Percentiles rank a stretch among this genome's conserved stretches.
Evolutionary conservation across 2,329 filamentous ascomycete genomes (phyloP).

Genomic region (Fusarium nygamai): DNA sequence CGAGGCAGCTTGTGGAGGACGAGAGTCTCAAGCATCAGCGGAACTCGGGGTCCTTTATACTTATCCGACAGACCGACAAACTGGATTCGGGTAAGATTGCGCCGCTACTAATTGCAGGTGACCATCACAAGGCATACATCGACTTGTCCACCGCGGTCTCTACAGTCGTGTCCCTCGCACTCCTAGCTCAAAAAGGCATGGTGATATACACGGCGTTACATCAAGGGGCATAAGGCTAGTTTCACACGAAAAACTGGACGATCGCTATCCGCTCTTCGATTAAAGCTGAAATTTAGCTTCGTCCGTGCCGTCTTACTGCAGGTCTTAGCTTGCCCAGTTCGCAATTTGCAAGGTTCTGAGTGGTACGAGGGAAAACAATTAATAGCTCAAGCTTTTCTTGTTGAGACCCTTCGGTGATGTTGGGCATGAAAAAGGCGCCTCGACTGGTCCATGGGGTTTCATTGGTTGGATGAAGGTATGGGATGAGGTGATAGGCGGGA

Average conservation of each 20-base stretch:
- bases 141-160: rapidly evolving
- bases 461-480: not conserved
- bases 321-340: not conserved
- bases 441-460: rapidly evolving
- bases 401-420: not conserved
- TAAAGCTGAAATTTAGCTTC: not conserved
- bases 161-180: not conserved
- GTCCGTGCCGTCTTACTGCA: not conserved
- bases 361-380: not conserved
- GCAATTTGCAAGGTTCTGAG: rapidly evolving
- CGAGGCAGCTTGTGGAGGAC: not conserved
- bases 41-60: not conserved
- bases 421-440: too few species aligned
- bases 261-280: rapidly evolving
- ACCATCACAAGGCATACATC: rapidly evolving
- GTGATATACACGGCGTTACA: not conserved
- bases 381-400: not conserved
- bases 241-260: rapidly evolving
- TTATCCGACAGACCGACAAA: not conserved
- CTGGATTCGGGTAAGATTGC: not conserved
- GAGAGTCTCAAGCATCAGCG: rapidly evolving
- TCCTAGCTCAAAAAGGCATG: not conserved
- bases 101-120: not conserved
- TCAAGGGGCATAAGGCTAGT: not conserved
- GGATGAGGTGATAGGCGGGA: not conserved